phyloP scores from a whole-genome alignment of 2,329 filamentous ascomycete species.

The Curvularia lunata region DNA sequence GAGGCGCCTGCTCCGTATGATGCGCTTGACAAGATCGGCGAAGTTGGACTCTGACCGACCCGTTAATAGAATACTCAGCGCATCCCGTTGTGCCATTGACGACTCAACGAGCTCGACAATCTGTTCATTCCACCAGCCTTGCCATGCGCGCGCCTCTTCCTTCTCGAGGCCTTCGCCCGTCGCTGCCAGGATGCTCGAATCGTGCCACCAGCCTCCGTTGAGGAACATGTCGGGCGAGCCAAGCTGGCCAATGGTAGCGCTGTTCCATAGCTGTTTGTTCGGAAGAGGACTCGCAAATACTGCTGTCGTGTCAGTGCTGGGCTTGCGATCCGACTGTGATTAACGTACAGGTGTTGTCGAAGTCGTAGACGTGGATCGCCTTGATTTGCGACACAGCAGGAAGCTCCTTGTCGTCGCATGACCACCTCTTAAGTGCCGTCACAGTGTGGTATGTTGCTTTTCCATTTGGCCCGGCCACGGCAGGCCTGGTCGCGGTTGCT shows the following conservation, averaged over 20 bases:
- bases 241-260: constrained; percentile 76
- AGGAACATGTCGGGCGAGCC: constrained; percentile 76
- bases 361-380: constrained; percentile 91
- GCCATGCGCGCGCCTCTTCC: constrained; percentile 84
- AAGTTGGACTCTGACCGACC: constrained; percentile 82
- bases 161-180: constrained; percentile 82
- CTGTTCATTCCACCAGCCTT: constrained; percentile 96
- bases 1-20: constrained; percentile 76
- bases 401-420: constrained; percentile 73
- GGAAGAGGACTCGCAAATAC: constrained; percentile 92
- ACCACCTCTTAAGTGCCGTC: constrained; percentile 84
- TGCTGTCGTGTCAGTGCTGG: constrained; percentile 43
- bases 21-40: constrained; percentile 78
- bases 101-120: constrained; percentile 80
- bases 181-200: constrained; percentile 80
- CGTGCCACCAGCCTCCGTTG: constrained; percentile 97
- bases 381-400: constrained; percentile 76
- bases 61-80: constrained; percentile 84
- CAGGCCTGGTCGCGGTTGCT: constrained; percentile 40
- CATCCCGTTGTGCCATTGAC: constrained; percentile 83
- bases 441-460: constrained; percentile 60
- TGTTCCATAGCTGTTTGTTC: constrained; percentile 86
- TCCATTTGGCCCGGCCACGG: constrained; percentile 37
- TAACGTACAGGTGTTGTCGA: constrained; percentile 86
- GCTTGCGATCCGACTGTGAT: constrained; percentile 8